These are phyloP conservation scores for Pistacia integerrima DNA, from an alignment of 345 rosid species.

Conservation along the genomic window DNA sequence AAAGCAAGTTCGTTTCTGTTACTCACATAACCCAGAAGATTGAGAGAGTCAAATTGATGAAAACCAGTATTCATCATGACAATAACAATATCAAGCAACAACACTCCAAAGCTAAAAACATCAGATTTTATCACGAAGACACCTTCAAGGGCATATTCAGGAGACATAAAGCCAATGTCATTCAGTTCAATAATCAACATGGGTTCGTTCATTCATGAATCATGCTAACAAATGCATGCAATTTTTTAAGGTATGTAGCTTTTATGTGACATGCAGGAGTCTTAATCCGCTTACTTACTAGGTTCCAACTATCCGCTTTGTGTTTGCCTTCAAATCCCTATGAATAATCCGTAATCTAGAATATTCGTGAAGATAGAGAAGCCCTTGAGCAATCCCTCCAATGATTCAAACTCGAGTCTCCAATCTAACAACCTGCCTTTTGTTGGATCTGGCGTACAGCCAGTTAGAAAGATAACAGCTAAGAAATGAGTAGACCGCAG, in stretches of 20 bases:
- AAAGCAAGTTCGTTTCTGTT: background rate
- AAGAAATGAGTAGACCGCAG: too few species aligned
- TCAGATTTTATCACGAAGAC: conserved; percentile 1
- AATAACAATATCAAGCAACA: too few species aligned
- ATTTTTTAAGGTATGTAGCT: too few species aligned
- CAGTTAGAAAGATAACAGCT: background rate
- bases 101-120: too few species aligned
- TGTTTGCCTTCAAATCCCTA: conserved; percentile 11
- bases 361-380: conserved; percentile 18
- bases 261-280: too few species aligned
- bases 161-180: conserved; percentile 46
- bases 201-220: too few species aligned
- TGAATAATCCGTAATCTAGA: conserved; percentile 14
- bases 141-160: conserved; percentile 24
- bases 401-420: conserved; percentile 27
- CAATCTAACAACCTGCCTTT: conserved; percentile 2
- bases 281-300: background rate
- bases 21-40: conserved; percentile 32
- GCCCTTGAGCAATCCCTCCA: conserved; percentile 14
- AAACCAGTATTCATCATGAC: conserved; percentile 21
- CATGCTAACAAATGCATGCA: background rate
- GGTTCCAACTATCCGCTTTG: conserved; percentile 15
- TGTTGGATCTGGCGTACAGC: conserved; percentile 11
- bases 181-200: background rate
- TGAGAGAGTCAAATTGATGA: conserved; percentile 27